These are phyloP conservation scores for Fusarium torreyae DNA, from an alignment of 2,329 filamentous ascomycete species.

Conservation along the genomic window DNA sequence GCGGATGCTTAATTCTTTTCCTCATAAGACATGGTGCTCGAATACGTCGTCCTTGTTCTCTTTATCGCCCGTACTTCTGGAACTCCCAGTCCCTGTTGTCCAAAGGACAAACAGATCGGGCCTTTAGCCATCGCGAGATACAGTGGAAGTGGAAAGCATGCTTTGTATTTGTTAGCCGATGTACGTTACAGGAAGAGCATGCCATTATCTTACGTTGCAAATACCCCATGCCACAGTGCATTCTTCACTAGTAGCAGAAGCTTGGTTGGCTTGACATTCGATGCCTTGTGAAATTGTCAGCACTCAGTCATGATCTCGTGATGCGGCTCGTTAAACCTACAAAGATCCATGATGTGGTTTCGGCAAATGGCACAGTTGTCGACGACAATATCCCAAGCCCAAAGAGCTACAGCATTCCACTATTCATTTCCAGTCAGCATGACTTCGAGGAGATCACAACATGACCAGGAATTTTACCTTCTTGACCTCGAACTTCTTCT, in stretches of 20 bases:
- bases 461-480: slow-evolving; percentile 74
- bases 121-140: slow-evolving; percentile 99
- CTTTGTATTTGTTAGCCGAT: slow-evolving; percentile 66
- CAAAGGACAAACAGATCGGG: slow-evolving; percentile 96
- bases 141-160: slow-evolving; percentile 99
- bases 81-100: slow-evolving; percentile 99
- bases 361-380: slow-evolving; percentile 99
- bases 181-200: neutral
- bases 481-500: slow-evolving; percentile 99
- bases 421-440: slow-evolving; percentile 57
- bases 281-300: slow-evolving; percentile 74
- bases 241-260: slow-evolving; percentile 96
- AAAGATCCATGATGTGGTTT: slow-evolving; percentile 99
- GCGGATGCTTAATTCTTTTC: slow-evolving; percentile 21
- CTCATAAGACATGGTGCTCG: slow-evolving; percentile 15
- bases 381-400: slow-evolving; percentile 99
- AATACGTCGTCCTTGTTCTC: slow-evolving; percentile 2
- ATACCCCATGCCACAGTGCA: slow-evolving; percentile 99
- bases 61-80: slow-evolving; percentile 91
- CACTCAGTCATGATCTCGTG: slow-evolving; percentile 1
- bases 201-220: slow-evolving; percentile 83
- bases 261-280: slow-evolving; percentile 98
- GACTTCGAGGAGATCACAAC: neutral
- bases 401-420: slow-evolving; percentile 99
- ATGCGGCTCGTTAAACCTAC: slow-evolving; percentile 65